These are phyloP conservation scores for Suillus occidentalis DNA, from an alignment of 768 basidiomycete genomes.

Conservation along the genomic window DNA sequence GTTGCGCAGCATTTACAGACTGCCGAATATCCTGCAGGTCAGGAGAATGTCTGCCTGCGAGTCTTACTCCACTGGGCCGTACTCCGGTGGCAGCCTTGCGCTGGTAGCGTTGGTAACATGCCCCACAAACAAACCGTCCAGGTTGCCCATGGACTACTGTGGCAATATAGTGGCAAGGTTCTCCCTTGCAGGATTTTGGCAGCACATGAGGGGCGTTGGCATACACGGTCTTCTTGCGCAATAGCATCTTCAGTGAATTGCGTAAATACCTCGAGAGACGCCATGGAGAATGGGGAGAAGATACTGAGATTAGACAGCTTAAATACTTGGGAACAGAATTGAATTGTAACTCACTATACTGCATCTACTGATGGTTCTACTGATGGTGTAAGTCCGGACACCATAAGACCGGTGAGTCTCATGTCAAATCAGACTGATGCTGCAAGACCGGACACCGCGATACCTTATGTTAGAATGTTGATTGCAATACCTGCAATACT, in stretches of 20 bases:
- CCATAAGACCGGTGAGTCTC: too few species aligned
- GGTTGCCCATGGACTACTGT: background rate
- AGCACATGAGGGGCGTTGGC: background rate
- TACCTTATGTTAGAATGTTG: too few species aligned
- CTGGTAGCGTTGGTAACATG: slow-evolving; percentile 6
- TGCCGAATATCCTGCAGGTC: background rate
- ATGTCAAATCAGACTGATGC: too few species aligned
- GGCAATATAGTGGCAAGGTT: slow-evolving; percentile 7
- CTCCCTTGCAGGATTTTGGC: slow-evolving; percentile 5
- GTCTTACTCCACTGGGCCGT: background rate
- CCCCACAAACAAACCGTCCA: slow-evolving; percentile 1
- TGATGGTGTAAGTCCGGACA: too few species aligned
- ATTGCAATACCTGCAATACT: too few species aligned
- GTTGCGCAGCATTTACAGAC: slow-evolving; percentile 1
- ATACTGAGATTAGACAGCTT: background rate
- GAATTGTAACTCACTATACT: too few species aligned
- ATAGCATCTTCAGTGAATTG: slow-evolving; percentile 13
- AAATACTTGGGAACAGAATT: background rate
- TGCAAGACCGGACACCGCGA: too few species aligned
- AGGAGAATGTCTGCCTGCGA: background rate
- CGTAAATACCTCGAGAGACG: slow-evolving; percentile 2
- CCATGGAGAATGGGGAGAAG: background rate
- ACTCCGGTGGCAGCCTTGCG: background rate
- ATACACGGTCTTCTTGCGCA: slow-evolving; percentile 2
- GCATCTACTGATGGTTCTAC: too few species aligned